A percentile compares a stretch with the other conserved stretches of the same genome.
Conservation (phyloP, 352 stramenopile species). For the Globisporangium echinulatum region DNA sequence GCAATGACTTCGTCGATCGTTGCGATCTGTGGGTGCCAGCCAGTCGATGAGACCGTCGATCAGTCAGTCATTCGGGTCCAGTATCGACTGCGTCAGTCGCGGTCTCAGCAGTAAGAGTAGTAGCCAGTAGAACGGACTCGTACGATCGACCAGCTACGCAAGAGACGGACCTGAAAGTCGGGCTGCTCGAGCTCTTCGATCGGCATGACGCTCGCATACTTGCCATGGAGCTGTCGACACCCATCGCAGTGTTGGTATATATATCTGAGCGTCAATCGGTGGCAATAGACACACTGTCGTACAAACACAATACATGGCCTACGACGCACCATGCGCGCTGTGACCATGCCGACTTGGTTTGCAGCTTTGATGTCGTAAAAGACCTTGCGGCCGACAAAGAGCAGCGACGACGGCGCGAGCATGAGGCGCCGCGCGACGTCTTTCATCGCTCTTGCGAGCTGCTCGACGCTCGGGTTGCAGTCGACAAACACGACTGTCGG, state of each 20-base stretch:
- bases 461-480: conserved; percentile 51
- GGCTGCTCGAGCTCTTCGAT: conserved; percentile 79
- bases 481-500: conserved; percentile 55
- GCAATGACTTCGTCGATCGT: conserved; percentile 71
- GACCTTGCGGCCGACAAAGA: conserved; percentile 78
- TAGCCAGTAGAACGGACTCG: not conserved
- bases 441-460: conserved; percentile 73
- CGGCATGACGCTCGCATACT: conserved; percentile 81
- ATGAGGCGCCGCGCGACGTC: conserved; percentile 53
- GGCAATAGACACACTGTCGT: not conserved
- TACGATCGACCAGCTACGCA: not conserved
- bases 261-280: not conserved
- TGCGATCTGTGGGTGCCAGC: conserved; percentile 36
- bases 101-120: not conserved
- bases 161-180: conserved; percentile 54
- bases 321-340: conserved; percentile 56
- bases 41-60: not conserved
- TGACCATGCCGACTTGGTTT: conserved; percentile 74
- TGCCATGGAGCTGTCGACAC: conserved; percentile 59
- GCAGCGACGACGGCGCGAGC: conserved; percentile 62
- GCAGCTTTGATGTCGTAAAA: conserved; percentile 87
- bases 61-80: not conserved
- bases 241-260: not conserved
- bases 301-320: too few relatives aligned
- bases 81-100: too few relatives aligned